A percentile compares a stretch with the other conserved stretches of the same genome.
Evolutionary conservation across 1,284 basidiomycete genomes (phyloP).

Genomic region (Ceratorhiza oryzae-sativae): DNA sequence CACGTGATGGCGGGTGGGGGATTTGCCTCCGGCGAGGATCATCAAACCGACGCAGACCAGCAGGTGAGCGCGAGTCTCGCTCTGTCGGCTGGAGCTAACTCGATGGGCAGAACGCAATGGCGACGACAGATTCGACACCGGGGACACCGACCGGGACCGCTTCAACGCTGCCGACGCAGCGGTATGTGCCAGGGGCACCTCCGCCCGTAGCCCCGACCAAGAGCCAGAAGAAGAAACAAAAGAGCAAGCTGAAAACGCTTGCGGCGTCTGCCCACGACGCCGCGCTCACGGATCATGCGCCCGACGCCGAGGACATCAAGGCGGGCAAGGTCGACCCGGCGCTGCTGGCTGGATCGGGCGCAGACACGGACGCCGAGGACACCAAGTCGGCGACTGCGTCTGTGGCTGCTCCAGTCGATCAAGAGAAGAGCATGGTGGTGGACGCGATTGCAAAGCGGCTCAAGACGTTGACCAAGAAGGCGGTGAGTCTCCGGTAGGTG

Average conservation of each 20-base stretch:
- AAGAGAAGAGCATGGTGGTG: slow-evolving; percentile 65
- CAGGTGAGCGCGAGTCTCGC: not conserved
- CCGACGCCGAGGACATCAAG: slow-evolving; percentile 46
- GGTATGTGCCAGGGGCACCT: slow-evolving; percentile 76
- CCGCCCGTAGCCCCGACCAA: slow-evolving; percentile 64
- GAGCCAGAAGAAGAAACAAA: slow-evolving; percentile 66
- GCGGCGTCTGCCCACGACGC: slow-evolving; percentile 47
- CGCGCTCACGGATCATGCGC: slow-evolving; percentile 36
- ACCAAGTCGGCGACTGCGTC: slow-evolving; percentile 49
- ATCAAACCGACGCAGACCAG: not conserved
- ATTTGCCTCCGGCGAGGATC: not conserved
- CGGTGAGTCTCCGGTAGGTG: slow-evolving; percentile 60
- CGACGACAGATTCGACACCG: slow-evolving; percentile 11
- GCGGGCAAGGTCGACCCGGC: slow-evolving; percentile 53
- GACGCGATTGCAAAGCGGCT: slow-evolving; percentile 80
- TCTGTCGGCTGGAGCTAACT: not conserved
- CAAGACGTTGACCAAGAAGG: slow-evolving; percentile 80
- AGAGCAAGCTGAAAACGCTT: slow-evolving; percentile 56
- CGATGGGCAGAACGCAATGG: not conserved
- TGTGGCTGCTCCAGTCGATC: slow-evolving; percentile 40
- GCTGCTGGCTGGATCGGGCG: slow-evolving; percentile 45
- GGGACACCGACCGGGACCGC: not conserved
- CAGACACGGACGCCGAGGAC: slow-evolving; percentile 58
- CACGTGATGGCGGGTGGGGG: not conserved
- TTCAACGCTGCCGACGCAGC: slow-evolving; percentile 51